Evolutionary conservation across 2,329 filamentous ascomycete species (phyloP), one percentile per base, ranked within the genome.

Genomic region (Fonsecaea monophora): DNA sequence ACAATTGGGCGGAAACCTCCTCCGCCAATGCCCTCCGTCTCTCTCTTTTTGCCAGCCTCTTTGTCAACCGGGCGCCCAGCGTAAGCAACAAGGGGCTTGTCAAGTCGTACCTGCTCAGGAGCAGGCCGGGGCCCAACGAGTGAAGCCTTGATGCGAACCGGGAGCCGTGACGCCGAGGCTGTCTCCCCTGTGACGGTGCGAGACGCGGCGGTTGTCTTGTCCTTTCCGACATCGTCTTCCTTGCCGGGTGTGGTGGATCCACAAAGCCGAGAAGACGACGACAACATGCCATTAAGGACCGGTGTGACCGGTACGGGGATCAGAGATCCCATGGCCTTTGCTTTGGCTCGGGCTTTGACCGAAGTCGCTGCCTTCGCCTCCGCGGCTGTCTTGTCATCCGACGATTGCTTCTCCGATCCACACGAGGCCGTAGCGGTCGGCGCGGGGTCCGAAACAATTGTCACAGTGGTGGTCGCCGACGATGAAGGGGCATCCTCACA

Each of bases 401-500:
- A 42, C 21, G 38, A 45, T 42, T 65, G 55, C 64, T 62, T 62
- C 59, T n/a, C 59, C 15, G 59, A 9, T 32, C 10, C 45, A 56
- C 57, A 34, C 54, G 12, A 53, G 62, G 59, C 58, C 56, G 65
- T 48, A 37, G 15, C 50, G 42, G 61, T 55, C 10, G 65, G 50
- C 40, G 54, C 42, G 54, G 40, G 40, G 58, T 54, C 62, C 13
- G 62, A 50, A 42, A 62, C 67, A 67, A 66, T 35, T 57, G 65
- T 38, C 65, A 65, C 68, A 62, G 61, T 63, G 64, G 59, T 60
- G 32, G 42, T 53, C 62, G 54, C 57, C 4, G 62, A 35, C 37
- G 53, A 54, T 25, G 50, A 58, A 37, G 68, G 68, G 64, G 64
- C 68, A 67, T 65, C 68, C 59, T 21, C 30, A 48, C 53, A 21